Base-by-base conservation (phyloP, 768 basidiomycete genomes). In the Lactarius psammicola region DNA sequence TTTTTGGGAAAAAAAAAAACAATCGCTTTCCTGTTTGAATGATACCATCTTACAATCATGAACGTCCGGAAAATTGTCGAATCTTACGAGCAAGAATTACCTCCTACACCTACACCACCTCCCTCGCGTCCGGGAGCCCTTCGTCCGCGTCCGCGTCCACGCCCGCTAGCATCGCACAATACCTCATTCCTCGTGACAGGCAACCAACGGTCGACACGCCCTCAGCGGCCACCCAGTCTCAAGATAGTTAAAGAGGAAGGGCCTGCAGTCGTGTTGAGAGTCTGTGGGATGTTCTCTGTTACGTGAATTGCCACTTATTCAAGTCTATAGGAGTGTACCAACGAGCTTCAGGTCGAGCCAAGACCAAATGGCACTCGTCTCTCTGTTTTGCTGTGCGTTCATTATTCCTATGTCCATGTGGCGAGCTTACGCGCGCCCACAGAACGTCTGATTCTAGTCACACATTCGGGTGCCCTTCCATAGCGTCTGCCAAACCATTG, bases 41-140 rank as follows among this genome's bases (percentile, higher is more conserved):
- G 56, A 51, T 61, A 56, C 64, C 55, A 64, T n/a, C 36, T 28
- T 42, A 31, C 33, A 33, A 20, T 31, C 17, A 66, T 67, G 66
- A 67, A 63, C 51, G 66, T 67, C 30, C 51, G 66, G 46, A 67
- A 59, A 31, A 30, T 63, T 8, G 44, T 67, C 20, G 33, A 67
- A 38, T 67, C 66, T 46, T 67, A 59, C 33, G 66, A 67, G 51
- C 56, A 59, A 38, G 66, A 59, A 18, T 42, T 10, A 6, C 15
- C 44, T 63, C 2, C 57, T 20, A 42, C 18, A 26, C 23, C 30
- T 34, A 4, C 36, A 26, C 34, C 17, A 3, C 36, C 26, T 44
- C 30, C 56, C n/a, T 6, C 36, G 20, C 40, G 56, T 38, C 38
- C 60, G 1, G 46, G 44, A 10, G 8, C 18, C n/a, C 34, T 51